Conservation (phyloP, 202 grass and related monocot species). For the Digitaria exilis region DNA sequence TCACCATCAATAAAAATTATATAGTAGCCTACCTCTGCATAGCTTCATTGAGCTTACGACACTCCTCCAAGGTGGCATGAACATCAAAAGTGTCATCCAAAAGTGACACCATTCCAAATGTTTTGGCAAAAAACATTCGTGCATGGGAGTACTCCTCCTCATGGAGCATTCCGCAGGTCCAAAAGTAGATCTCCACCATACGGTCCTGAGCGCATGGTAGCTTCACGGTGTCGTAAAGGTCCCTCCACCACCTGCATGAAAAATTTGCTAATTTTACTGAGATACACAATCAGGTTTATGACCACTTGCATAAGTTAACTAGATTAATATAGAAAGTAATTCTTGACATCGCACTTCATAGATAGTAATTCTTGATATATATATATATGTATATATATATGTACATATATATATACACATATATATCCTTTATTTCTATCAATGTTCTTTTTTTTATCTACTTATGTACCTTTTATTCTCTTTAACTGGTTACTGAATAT, state of each 20-base stretch:
- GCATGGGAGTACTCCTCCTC: conserved; percentile 1
- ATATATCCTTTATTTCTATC: no score
- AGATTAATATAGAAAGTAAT: no score
- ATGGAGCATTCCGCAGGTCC: neutral
- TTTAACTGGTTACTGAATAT: no score
- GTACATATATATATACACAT: no score
- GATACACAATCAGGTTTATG: no score
- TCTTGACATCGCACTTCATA: no score
- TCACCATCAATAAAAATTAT: neutral
- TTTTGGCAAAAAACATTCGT: neutral
- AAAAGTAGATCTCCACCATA: conserved; percentile 9
- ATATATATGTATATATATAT: no score
- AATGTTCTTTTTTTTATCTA: no score
- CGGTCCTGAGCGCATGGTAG: neutral
- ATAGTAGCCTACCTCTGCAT: neutral
- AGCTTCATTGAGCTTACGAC: neutral
- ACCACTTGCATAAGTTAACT: neutral
- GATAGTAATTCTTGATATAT: no score
- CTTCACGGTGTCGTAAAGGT: neutral
- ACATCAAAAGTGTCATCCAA: neutral
- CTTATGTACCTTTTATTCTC: no score
- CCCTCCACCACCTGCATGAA: conserved; percentile 19
- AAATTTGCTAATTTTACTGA: no score
- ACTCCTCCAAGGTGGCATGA: neutral
- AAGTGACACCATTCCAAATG: neutral